Evolutionary conservation across 371 early-diverging fungal species (phyloP).

Genomic region (Catenaria anguillulae): DNA sequence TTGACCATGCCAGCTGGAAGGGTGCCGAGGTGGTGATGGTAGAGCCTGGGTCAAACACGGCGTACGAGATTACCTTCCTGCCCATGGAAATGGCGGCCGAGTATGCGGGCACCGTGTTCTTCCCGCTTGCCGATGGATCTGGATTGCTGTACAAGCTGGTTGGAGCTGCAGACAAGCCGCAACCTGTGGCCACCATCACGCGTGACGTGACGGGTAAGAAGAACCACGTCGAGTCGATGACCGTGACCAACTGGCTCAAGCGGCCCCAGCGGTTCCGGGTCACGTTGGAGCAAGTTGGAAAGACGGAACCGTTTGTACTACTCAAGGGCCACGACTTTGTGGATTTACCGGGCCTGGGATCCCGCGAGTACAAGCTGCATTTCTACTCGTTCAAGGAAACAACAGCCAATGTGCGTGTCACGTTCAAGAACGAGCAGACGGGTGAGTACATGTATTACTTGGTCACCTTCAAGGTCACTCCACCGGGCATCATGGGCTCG

Average conservation of each 20-base stretch:
- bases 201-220: slow-evolving; percentile 37
- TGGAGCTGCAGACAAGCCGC: slow-evolving; percentile 33
- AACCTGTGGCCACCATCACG: slow-evolving; percentile 21
- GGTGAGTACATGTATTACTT: slow-evolving; percentile 31
- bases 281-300: slow-evolving; percentile 22
- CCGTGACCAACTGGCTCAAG: slow-evolving; percentile 33
- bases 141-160: slow-evolving; percentile 32
- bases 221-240: slow-evolving; percentile 23
- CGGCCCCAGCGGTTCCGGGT: slow-evolving; percentile 28
- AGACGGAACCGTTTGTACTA: slow-evolving; percentile 29
- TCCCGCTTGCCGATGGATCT: slow-evolving; percentile 38
- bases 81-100: slow-evolving; percentile 25
- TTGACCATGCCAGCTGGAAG: slow-evolving; percentile 34
- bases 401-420: slow-evolving; percentile 22
- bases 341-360: slow-evolving; percentile 26
- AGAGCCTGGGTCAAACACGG: slow-evolving; percentile 27
- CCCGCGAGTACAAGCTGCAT: slow-evolving; percentile 31
- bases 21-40: slow-evolving; percentile 29
- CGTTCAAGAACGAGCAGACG: slow-evolving; percentile 34
- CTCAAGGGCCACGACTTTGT: slow-evolving; percentile 34
- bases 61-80: slow-evolving; percentile 29
- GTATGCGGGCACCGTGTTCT: slow-evolving; percentile 37
- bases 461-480: slow-evolving; percentile 27
- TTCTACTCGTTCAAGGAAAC: slow-evolving; percentile 39
- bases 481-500: slow-evolving; percentile 28